Evolutionary conservation across 1,139 yeast species (phyloP).

Genomic region (Hyphopichia burtonii): DNA sequence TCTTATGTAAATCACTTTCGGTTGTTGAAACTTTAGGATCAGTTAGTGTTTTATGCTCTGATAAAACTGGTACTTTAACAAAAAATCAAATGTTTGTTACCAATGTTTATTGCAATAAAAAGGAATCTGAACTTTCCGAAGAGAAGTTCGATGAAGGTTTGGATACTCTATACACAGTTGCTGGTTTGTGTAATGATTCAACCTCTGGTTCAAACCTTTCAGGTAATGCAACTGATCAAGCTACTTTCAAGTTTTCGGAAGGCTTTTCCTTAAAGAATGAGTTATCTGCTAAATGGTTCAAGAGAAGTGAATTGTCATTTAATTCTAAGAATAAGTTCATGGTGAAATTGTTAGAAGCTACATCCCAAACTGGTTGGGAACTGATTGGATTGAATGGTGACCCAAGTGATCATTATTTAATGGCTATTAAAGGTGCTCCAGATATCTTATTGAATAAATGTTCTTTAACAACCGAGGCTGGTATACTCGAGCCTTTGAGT

Average conservation of each 20-base stretch:
- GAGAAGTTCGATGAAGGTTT: background rate
- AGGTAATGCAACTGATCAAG: slow-evolving; percentile 53
- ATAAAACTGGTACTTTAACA: slow-evolving; percentile 38
- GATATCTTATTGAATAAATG: slow-evolving; percentile 42
- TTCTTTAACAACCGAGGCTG: slow-evolving; percentile 17
- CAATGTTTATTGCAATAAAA: slow-evolving; percentile 20
- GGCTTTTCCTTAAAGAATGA: slow-evolving; percentile 11
- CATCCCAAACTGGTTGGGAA: slow-evolving; percentile 10
- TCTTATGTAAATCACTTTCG: slow-evolving; percentile 30
- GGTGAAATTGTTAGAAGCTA: slow-evolving; percentile 30
- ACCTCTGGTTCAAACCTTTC: slow-evolving; percentile 18
- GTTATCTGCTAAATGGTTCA: slow-evolving; percentile 15
- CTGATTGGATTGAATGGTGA: slow-evolving; percentile 12
- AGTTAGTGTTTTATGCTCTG: slow-evolving; percentile 33
- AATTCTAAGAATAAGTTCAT: slow-evolving; percentile 50
- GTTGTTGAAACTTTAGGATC: slow-evolving; percentile 37
- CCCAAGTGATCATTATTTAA: slow-evolving; percentile 14
- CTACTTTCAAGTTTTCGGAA: slow-evolving; percentile 38
- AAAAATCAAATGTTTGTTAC: slow-evolving; percentile 33
- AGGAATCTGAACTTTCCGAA: slow-evolving; percentile 14
- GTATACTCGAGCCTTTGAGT: slow-evolving; percentile 11
- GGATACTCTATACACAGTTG: slow-evolving; percentile 18
- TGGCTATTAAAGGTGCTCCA: slow-evolving; percentile 52
- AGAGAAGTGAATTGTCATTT: slow-evolving; percentile 37
- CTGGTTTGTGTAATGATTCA: slow-evolving; percentile 45